A percentile compares a stretch with the other conserved stretches of the same genome.
phyloP scores from a whole-genome alignment of 169 alveolate genomes.

The Neospora caninum region DNA sequence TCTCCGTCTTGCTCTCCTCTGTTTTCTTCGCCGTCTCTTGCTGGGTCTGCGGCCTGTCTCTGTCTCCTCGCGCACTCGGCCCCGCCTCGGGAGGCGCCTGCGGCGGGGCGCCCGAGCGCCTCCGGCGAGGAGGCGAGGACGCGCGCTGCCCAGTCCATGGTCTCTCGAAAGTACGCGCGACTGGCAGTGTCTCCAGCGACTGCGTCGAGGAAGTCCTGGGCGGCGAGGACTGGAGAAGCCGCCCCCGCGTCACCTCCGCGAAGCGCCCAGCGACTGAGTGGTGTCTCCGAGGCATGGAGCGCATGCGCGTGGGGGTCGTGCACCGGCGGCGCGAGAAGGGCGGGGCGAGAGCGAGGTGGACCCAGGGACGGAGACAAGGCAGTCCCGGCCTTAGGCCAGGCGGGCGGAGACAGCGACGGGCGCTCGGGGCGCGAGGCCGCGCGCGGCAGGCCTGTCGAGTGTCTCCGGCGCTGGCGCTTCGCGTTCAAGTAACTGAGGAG shows the following conservation, averaged over 20 bases:
- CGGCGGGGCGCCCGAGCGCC: neutral
- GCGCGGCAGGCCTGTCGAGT: neutral
- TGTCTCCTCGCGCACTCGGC: too few relatives aligned
- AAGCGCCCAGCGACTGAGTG: neutral
- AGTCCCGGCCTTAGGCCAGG: too few relatives aligned
- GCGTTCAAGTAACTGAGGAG: neutral
- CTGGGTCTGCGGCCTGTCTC: neutral
- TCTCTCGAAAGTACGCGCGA: neutral
- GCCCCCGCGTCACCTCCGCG: neutral
- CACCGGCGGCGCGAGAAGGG: too few relatives aligned
- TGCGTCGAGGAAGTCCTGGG: neutral
- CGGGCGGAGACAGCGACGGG: neutral
- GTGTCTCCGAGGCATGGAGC: neutral
- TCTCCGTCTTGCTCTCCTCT: neutral
- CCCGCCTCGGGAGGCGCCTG: neutral
- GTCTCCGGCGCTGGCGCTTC: neutral
- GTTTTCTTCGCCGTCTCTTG: neutral
- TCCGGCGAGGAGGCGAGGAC: neutral
- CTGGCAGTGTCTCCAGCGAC: neutral
- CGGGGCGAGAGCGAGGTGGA: too few relatives aligned
- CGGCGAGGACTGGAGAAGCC: neutral
- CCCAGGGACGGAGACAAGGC: too few relatives aligned
- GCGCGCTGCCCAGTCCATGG: neutral
- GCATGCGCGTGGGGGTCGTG: neutral
- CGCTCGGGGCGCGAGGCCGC: neutral